Base-by-base conservation (phyloP, 441 rosid species). In the Gossypium schwendimanii region DNA sequence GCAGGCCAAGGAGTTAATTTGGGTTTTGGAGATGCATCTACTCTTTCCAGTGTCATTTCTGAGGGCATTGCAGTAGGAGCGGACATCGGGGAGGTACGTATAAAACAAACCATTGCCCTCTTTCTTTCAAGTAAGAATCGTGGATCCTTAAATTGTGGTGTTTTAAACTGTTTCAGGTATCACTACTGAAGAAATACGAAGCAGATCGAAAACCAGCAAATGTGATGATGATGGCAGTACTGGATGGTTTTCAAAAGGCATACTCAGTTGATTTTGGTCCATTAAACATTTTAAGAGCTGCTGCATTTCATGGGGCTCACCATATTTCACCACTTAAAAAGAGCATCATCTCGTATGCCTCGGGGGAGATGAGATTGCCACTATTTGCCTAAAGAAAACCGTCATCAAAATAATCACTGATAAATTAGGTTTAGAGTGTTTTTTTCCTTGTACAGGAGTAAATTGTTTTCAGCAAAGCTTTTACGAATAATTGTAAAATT, bases 1-100 rank as follows among this genome's bases (percentile, higher is more conserved):
- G 99, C 98, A 49, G 99, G 98, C 73, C 99, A 94, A 83, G 98
- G 99, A 75, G 99, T 92, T 39, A 92, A 94, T 82, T 71, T 94
- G 84, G 99, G 98, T 62, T 94, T 92, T 72, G 93, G 91, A 59
- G 99, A 94, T 74, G 96, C 96, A 60, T 84, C 73, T 70, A 76
- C 91, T 75, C 97, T 94, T 81, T 86, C 97, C 4, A 87, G 84
- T 79, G 80, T 86, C 63, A 83, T 94, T 60, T 81, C 88, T 0
- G 94, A 89, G 69, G 96, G 97, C 15, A 73, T 92, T 81, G 98
- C 98, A 15, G 86, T 92, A 55, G 98, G 99, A 70, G 73, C 77
- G 24, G 98, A 92, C 81, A 86, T 92, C 53, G 94, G 99, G 59
- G 93, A 91, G 98, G 98, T 91, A 84, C 3, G 75, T 74, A 63